Percentiles rank a stretch among this genome's conserved stretches.
Evolutionary conservation across 257 asterid genomes (phyloP).

Genomic region (Scutellaria barbata): DNA sequence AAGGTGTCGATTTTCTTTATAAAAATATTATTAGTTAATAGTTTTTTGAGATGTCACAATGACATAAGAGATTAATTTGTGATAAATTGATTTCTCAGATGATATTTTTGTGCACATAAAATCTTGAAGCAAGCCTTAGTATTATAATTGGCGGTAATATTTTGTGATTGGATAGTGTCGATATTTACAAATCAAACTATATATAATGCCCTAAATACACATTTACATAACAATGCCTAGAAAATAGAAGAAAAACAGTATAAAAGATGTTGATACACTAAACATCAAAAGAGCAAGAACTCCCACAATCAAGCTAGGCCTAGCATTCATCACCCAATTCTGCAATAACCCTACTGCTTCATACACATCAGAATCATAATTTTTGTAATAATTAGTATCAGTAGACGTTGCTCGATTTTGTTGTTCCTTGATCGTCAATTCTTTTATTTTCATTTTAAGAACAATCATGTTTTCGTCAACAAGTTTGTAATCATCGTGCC

Average conservation of each 20-base stretch:
- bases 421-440: constrained; percentile 33
- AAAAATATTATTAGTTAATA: too few relatives aligned
- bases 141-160: too few relatives aligned
- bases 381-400: constrained; percentile 2
- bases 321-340: constrained; percentile 40
- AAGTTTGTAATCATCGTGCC: constrained; percentile 21
- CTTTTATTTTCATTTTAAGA: constrained; percentile 42
- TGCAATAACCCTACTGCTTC: constrained; percentile 52
- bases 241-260: constrained; percentile 17
- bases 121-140: too few relatives aligned
- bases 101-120: too few relatives aligned
- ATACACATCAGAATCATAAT: constrained; percentile 41
- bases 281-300: constrained; percentile 36
- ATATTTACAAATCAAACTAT: not conserved
- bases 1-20: too few relatives aligned
- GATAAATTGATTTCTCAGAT: not conserved
- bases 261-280: constrained; percentile 41
- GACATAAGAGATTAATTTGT: not conserved
- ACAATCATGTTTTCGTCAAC: constrained; percentile 45
- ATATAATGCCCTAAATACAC: not conserved
- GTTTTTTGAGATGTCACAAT: not conserved
- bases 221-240: constrained; percentile 28
- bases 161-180: too few relatives aligned
- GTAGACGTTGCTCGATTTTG: not conserved
- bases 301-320: constrained; percentile 51